A percentile compares a stretch with the other conserved stretches of the same genome.
Conservation (phyloP, 495 filamentous ascomycete species). For the Entonaema liquescens region DNA sequence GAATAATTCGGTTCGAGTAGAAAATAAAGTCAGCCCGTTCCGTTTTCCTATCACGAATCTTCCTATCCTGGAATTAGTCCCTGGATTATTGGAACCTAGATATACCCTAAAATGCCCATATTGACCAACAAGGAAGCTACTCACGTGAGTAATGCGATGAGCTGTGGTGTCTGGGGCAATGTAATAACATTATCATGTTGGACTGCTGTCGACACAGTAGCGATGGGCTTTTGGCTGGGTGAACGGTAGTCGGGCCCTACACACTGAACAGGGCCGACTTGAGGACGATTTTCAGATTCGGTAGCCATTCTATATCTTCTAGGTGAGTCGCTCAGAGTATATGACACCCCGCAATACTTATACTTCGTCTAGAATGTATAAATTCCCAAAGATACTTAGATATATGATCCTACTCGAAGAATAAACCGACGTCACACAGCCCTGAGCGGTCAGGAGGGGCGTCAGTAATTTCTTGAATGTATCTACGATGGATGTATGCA, state of each 20-base stretch:
- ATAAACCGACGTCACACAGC: conserved; percentile 4
- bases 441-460: conserved; percentile 5
- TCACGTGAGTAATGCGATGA: conserved; percentile 97
- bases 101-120: conserved; percentile 12
- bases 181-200: conserved; percentile 86
- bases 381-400: background rate
- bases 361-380: background rate
- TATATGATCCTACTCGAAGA: background rate
- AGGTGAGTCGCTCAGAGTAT: background rate
- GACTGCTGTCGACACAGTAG: conserved; percentile 88
- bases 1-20: conserved; percentile 98
- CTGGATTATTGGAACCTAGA: conserved; percentile 14
- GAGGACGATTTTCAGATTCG: conserved; percentile 37
- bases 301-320: conserved; percentile 35
- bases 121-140: conserved; percentile 51
- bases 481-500: background rate
- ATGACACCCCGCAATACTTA: background rate
- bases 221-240: conserved; percentile 81
- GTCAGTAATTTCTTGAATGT: background rate
- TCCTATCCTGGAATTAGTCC: conserved; percentile 62
- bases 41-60: conserved; percentile 92
- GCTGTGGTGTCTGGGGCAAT: conserved; percentile 91
- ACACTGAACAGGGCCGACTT: conserved; percentile 68
- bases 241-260: conserved; percentile 83
- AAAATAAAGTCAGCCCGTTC: conserved; percentile 96